phyloP scores from a whole-genome alignment of 805 yeast genomes.

The Ogataea haglerorum region DNA sequence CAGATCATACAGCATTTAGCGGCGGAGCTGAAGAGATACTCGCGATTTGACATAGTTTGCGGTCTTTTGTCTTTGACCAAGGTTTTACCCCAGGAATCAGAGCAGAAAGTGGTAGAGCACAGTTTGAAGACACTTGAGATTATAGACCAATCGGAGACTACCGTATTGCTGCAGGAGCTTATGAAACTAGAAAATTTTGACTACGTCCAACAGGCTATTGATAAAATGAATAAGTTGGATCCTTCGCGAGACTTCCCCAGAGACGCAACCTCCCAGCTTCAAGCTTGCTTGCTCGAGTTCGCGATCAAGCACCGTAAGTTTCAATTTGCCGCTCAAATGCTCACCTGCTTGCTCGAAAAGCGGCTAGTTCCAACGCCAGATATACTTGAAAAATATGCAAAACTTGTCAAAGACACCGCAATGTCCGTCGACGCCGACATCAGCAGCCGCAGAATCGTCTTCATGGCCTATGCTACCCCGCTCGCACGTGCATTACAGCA shows the following conservation, averaged over 20 bases:
- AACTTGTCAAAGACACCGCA: slow-evolving; percentile 15
- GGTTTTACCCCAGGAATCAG: not conserved
- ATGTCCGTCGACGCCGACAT: slow-evolving; percentile 13
- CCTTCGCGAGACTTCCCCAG: slow-evolving; percentile 1
- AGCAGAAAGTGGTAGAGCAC: slow-evolving; percentile 3
- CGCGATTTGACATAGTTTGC: slow-evolving; percentile 8
- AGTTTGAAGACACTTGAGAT: slow-evolving; percentile 4
- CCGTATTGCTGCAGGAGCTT: slow-evolving; percentile 7
- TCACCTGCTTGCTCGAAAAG: slow-evolving; percentile 12
- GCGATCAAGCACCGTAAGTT: slow-evolving; percentile 18
- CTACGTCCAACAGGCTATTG: slow-evolving; percentile 5
- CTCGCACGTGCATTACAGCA: slow-evolving; percentile 11
- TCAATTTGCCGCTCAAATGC: slow-evolving; percentile 14
- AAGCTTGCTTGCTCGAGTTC: slow-evolving; percentile 15
- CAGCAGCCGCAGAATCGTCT: slow-evolving; percentile 20
- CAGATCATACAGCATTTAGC: slow-evolving; percentile 3
- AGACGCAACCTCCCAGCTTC: slow-evolving; percentile 9
- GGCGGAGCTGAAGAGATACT: slow-evolving; percentile 4
- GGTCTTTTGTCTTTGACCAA: slow-evolving; percentile 2
- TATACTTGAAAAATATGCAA: slow-evolving; percentile 16
- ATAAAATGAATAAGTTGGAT: slow-evolving; percentile 7
- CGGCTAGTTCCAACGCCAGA: slow-evolving; percentile 14
- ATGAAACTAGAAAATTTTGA: slow-evolving; percentile 5
- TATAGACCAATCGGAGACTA: slow-evolving; percentile 8
- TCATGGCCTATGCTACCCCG: slow-evolving; percentile 23